Evolutionary conservation across 768 basidiomycete genomes (phyloP), one percentile per base, ranked within the genome.

Genomic region (Tremella fuciformis): DNA sequence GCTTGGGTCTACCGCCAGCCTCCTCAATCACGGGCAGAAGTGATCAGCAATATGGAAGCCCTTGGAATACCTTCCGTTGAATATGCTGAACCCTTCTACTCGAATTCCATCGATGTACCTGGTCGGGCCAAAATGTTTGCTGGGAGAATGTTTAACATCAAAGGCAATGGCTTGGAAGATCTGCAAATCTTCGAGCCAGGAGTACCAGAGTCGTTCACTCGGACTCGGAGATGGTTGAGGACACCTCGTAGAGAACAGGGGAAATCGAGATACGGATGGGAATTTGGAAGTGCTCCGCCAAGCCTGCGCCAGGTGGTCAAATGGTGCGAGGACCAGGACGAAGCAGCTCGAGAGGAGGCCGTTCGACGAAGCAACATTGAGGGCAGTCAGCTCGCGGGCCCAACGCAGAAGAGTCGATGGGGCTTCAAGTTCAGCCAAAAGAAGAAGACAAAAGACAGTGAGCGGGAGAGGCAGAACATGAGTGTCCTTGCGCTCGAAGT

Each of bases 51-150:
- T 0, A 76, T 83, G 63, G 81, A 80, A 19, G 49, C 26, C 0
- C 44, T 50, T 37, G 69, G 67, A 4, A 73, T 88, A 7, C 82
- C 84, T 3, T 77, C 71, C 47, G 85, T 83, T 64, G 73, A 88
- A 21, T 93, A 96, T 76, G 84, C 81, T 46, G 79, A 83, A n/a
- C 88, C 93, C 0, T 86, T 83, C 76, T 99, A 90, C 70, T 90
- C 89, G 6, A 83, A 83, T 51, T 80, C 81, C 21, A 64, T 66
- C 3, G 94, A 98, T 71, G 82, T 86, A 0, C 87, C 91, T 0
- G 81, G 81, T 29, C 77, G 79, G n/a, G 77, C 86, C 2, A 81
- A 84, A 66, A 87, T 90, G 77, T 92, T 86, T 73, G 91, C 85
- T 19, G 92, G 91, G 0, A 75, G 89, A 0, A 68, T 83, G n/a